phyloP scores from a whole-genome alignment of 441 rosid species.

The Pelargonium cotyledonis region DNA sequence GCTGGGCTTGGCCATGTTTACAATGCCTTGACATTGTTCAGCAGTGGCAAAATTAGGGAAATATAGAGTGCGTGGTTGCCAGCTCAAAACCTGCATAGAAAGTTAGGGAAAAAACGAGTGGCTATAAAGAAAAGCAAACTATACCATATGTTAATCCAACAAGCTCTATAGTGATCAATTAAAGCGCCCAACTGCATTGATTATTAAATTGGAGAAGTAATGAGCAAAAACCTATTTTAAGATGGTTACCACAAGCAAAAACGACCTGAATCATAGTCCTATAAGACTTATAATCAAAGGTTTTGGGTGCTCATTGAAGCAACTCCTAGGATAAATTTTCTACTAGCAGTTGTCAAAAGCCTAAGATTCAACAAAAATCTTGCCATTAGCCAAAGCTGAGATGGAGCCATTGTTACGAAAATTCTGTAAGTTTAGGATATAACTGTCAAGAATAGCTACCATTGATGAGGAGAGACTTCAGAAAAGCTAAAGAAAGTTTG shows the following conservation, averaged over 20 bases:
- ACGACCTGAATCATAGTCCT: neutral
- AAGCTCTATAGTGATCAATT: neutral
- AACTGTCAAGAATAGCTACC: no score
- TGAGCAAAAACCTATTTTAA: neutral
- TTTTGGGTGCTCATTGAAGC: neutral
- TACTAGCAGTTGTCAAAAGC: neutral
- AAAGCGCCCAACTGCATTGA: neutral
- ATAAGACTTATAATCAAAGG: neutral
- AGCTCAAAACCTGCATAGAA: constrained; percentile 52
- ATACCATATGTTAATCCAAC: neutral
- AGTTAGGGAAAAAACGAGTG: constrained; percentile 1
- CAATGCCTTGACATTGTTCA: constrained; percentile 49
- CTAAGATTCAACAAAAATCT: neutral
- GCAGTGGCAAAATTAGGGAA: constrained; percentile 50
- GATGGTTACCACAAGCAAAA: neutral
- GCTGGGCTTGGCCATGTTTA: constrained; percentile 37
- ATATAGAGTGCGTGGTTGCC: constrained; percentile 58
- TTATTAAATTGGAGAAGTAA: constrained; percentile 1
- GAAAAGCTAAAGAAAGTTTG: no score
- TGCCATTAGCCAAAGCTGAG: neutral
- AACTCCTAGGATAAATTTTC: neutral
- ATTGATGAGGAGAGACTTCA: no score
- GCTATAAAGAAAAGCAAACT: neutral
- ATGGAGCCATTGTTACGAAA: neutral
- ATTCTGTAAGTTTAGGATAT: no score